These are phyloP conservation scores for Leccinum disarticulatum DNA, from an alignment of 768 basidiomycete genomes.

Conservation along the genomic window DNA sequence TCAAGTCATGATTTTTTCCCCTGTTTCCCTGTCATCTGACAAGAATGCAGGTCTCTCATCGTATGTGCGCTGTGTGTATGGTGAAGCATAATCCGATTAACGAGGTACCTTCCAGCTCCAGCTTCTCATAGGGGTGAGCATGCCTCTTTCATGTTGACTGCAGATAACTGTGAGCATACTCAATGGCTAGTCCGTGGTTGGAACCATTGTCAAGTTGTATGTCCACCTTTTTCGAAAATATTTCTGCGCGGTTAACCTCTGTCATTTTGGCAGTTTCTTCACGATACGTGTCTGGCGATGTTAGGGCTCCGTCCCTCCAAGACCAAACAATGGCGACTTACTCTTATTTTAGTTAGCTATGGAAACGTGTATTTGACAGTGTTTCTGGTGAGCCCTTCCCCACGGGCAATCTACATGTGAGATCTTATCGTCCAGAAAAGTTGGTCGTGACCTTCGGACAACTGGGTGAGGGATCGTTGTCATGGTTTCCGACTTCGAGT, in stretches of 20 bases:
- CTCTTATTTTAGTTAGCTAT: slow-evolving; percentile 48
- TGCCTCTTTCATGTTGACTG: background rate
- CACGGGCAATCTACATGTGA: background rate
- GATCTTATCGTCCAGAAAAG: slow-evolving; percentile 30
- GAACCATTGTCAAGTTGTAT: slow-evolving; percentile 55
- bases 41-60: slow-evolving; percentile 45
- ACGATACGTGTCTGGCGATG: slow-evolving; percentile 65
- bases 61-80: slow-evolving; percentile 33
- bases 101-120: slow-evolving; percentile 38
- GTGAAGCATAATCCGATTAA: slow-evolving; percentile 12
- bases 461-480: slow-evolving; percentile 39
- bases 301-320: slow-evolving; percentile 29
- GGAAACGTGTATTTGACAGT: slow-evolving; percentile 47
- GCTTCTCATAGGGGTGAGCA: slow-evolving; percentile 38
- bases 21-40: slow-evolving; percentile 9
- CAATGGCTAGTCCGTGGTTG: slow-evolving; percentile 47
- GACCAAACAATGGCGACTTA: background rate
- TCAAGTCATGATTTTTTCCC: background rate
- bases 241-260: background rate
- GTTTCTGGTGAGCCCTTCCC: slow-evolving; percentile 40
- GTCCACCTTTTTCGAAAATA: slow-evolving; percentile 16
- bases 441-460: slow-evolving; percentile 48
- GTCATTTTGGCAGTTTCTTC: slow-evolving; percentile 42
- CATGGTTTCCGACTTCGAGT: background rate
- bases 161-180: slow-evolving; percentile 4